Percentiles rank a stretch among this genome's conserved stretches.
phyloP scores from a whole-genome alignment of 805 yeast species.

The Wickerhamiella qilinensis region DNA sequence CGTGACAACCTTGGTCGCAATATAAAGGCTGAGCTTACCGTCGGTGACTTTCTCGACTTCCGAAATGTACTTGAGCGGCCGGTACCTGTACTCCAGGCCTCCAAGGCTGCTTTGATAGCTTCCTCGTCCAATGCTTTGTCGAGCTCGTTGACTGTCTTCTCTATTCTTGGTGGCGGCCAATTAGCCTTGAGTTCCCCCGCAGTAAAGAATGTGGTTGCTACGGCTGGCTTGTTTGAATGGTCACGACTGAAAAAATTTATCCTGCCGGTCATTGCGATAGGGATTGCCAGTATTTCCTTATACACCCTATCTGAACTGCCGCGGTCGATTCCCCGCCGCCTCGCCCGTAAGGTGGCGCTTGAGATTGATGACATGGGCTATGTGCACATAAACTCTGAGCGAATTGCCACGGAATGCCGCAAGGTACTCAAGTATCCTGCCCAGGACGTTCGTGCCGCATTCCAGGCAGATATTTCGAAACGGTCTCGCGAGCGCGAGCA shows the following conservation, averaged over 20 bases:
- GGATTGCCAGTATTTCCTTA: conserved; percentile 36
- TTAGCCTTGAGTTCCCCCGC: conserved; percentile 7
- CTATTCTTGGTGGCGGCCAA: conserved; percentile 10
- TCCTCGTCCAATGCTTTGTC: conserved; percentile 8
- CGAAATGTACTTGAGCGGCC: conserved; percentile 24
- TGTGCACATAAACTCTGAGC: conserved; percentile 55
- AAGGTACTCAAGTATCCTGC: conserved; percentile 69
- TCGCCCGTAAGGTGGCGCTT: conserved; percentile 50
- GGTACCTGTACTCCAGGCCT: conserved; percentile 12
- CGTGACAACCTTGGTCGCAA: conserved; percentile 45
- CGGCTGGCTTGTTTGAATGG: conserved; percentile 8
- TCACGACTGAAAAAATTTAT: conserved; percentile 26
- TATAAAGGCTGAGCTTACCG: conserved; percentile 41
- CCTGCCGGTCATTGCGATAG: conserved; percentile 36
- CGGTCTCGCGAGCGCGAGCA: conserved; percentile 41
- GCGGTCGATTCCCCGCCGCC: conserved; percentile 70
- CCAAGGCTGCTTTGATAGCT: conserved; percentile 9
- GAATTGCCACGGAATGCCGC: conserved; percentile 70
- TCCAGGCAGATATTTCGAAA: conserved; percentile 51
- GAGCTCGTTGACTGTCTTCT: conserved; percentile 12
- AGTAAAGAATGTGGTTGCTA: conserved; percentile 4
- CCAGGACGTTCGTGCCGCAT: conserved; percentile 57
- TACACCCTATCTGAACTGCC: conserved; percentile 72
- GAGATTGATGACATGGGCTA: conserved; percentile 59
- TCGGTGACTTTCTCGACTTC: conserved; percentile 71